Conservation (phyloP, 129 eudicot genomes). For the Pulicaria dysenterica region DNA sequence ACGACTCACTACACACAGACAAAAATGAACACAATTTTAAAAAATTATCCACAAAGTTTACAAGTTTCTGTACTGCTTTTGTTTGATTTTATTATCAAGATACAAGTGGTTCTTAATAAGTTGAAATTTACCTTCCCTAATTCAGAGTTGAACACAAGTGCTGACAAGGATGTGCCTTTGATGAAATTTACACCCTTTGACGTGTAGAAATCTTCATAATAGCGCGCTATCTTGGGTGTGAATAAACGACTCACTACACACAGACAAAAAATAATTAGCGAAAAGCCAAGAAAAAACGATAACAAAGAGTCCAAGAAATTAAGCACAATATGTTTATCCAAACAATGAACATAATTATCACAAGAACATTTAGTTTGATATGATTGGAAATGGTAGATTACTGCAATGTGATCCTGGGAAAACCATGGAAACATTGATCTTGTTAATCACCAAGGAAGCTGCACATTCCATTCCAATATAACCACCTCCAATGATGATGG, state of each 20-base stretch:
- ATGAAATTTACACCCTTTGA: conserved; percentile 79
- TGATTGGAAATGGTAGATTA: conserved; percentile 37
- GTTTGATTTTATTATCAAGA: background rate
- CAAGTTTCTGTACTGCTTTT: background rate
- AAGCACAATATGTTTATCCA: too few relatives aligned
- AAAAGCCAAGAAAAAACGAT: background rate
- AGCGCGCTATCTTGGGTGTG: conserved; percentile 75
- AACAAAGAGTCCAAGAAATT: background rate
- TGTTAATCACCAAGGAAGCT: conserved; percentile 79
- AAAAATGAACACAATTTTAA: too few relatives aligned
- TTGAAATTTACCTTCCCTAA: conserved; percentile 61
- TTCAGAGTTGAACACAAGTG: conserved; percentile 66
- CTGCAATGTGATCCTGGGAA: conserved; percentile 86
- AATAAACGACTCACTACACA: conserved; percentile 84
- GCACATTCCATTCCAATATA: conserved; percentile 91
- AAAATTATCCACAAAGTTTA: too few relatives aligned
- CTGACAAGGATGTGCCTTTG: conserved; percentile 82
- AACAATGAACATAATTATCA: background rate
- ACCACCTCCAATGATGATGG: conserved; percentile 88
- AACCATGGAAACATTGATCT: conserved; percentile 86
- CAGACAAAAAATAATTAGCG: background rate
- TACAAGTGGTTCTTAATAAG: conserved; percentile 2
- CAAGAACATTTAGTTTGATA: background rate
- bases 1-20: too few relatives aligned
- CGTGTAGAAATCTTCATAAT: conserved; percentile 85